Evolutionary conservation across 2,329 filamentous ascomycete species (phyloP).

Genomic region (Claviceps cyperi): DNA sequence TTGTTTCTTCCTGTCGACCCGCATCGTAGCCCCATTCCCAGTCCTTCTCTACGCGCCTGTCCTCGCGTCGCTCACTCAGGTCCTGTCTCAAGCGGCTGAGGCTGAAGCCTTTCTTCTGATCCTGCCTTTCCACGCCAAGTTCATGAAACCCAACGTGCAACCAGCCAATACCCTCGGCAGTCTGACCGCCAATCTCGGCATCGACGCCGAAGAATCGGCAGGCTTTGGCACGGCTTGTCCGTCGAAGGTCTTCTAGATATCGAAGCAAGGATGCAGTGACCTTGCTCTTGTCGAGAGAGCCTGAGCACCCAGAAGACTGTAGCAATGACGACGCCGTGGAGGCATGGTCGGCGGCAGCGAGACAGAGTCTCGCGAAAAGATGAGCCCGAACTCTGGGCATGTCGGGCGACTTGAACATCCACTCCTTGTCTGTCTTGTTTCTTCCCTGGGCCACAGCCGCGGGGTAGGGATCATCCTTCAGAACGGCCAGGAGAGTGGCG

Average conservation of each 20-base stretch:
- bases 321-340: slow-evolving; percentile 49
- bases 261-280: slow-evolving; percentile 51
- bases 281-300: slow-evolving; percentile 22
- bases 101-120: slow-evolving; percentile 37
- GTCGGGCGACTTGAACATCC: slow-evolving; percentile 88
- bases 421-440: slow-evolving; percentile 75
- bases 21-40: slow-evolving; percentile 67
- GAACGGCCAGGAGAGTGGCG: slow-evolving; percentile 74
- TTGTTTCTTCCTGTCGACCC: slow-evolving; percentile 68
- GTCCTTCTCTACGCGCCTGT: slow-evolving; percentile 62
- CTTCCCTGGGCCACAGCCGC: slow-evolving; percentile 66
- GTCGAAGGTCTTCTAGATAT: slow-evolving; percentile 63
- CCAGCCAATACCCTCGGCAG: slow-evolving; percentile 79
- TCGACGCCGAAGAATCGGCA: slow-evolving; percentile 87
- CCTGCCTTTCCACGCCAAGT: slow-evolving; percentile 47
- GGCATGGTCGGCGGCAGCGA: slow-evolving; percentile 80
- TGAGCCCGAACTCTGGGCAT: slow-evolving; percentile 82
- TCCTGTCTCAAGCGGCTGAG: slow-evolving; percentile 56
- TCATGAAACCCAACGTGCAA: slow-evolving; percentile 62
- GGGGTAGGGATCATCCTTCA: slow-evolving; percentile 92
- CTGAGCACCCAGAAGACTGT: slow-evolving; percentile 20
- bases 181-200: slow-evolving; percentile 67
- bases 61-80: slow-evolving; percentile 64
- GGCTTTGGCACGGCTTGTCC: slow-evolving; percentile 67
- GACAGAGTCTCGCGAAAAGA: slow-evolving; percentile 73